A percentile compares a stretch with the other conserved stretches of the same genome.
Conservation (phyloP, 805 yeast genomes). For the Yamadazyma laniorum region DNA sequence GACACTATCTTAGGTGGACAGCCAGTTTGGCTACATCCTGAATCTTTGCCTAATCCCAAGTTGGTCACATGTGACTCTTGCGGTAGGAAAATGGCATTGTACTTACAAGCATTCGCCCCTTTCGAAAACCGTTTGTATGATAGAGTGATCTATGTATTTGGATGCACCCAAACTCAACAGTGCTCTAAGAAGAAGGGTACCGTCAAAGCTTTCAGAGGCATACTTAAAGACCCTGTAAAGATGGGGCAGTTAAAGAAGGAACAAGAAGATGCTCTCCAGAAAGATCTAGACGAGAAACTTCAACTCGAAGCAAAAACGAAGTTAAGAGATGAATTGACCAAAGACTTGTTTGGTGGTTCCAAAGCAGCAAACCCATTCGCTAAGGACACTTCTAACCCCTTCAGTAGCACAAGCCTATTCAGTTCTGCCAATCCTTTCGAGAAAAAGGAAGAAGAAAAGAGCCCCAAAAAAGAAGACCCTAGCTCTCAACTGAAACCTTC, state of each 20-base stretch:
- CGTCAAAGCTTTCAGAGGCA: conserved; percentile 74
- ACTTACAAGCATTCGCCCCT: conserved; percentile 81
- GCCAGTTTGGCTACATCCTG: conserved; percentile 62
- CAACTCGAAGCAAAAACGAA: conserved; percentile 44
- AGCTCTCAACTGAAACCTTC: conserved; percentile 9
- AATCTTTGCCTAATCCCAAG: conserved; percentile 54
- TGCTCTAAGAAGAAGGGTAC: conserved; percentile 74
- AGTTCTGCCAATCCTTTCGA: not conserved
- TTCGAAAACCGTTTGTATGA: conserved; percentile 71
- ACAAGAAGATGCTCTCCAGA: conserved; percentile 25
- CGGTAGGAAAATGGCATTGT: conserved; percentile 55
- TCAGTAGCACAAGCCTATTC: conserved; percentile 20
- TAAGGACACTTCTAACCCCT: conserved; percentile 11
- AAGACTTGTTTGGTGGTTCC: conserved; percentile 34
- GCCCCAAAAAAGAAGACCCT: conserved; percentile 9
- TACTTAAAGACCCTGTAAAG: conserved; percentile 55
- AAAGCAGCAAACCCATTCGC: conserved; percentile 42
- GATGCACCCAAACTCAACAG: conserved; percentile 52
- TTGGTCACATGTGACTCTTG: conserved; percentile 68
- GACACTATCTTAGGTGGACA: conserved; percentile 83
- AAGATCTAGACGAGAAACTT: conserved; percentile 40
- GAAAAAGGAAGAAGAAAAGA: conserved; percentile 11
- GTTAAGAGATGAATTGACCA: conserved; percentile 35
- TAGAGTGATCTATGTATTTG: conserved; percentile 76
- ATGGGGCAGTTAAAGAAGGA: conserved; percentile 40